phyloP scores from a whole-genome alignment of 371 early-diverging fungal species.

The Blakeslea trispora region DNA sequence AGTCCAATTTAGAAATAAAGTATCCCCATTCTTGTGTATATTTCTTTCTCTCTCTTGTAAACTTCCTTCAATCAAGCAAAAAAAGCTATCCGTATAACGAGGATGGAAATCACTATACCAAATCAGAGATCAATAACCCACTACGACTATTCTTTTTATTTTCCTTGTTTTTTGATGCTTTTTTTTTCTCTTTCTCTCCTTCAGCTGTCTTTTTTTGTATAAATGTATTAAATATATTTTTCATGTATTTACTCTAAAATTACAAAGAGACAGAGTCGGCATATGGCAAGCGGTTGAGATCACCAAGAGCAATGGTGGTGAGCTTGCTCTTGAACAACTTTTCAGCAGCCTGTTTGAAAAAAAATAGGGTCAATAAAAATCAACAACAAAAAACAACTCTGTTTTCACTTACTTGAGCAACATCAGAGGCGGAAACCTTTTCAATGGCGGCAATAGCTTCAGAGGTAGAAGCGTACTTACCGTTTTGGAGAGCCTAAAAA shows the following conservation, averaged over 20 bases:
- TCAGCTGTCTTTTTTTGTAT: background rate
- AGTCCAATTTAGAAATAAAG: too few species aligned
- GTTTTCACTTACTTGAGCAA: constrained; percentile 65
- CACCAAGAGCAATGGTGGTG: constrained; percentile 80
- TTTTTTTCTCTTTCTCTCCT: background rate
- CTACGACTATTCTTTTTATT: too few species aligned
- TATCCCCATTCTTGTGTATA: too few species aligned
- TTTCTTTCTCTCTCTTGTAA: too few species aligned
- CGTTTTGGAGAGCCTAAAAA: constrained; percentile 51
- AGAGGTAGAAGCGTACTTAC: constrained; percentile 49
- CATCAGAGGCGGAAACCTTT: constrained; percentile 65
- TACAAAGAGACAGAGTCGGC: constrained; percentile 77
- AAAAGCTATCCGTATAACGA: too few species aligned
- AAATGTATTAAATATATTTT: constrained; percentile 17
- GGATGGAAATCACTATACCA: too few species aligned
- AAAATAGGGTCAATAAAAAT: background rate
- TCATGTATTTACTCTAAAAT: constrained; percentile 17
- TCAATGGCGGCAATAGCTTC: constrained; percentile 59
- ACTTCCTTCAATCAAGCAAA: too few species aligned
- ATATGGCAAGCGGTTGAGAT: constrained; percentile 79
- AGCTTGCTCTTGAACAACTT: constrained; percentile 74
- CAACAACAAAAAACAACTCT: background rate
- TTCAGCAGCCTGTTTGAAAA: constrained; percentile 57
- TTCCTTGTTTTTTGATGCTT: too few species aligned
- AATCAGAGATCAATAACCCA: too few species aligned